A percentile compares a stretch with the other conserved stretches of the same genome.
phyloP scores from a whole-genome alignment of 345 rosid genomes.

The Eucalyptus microcorys region DNA sequence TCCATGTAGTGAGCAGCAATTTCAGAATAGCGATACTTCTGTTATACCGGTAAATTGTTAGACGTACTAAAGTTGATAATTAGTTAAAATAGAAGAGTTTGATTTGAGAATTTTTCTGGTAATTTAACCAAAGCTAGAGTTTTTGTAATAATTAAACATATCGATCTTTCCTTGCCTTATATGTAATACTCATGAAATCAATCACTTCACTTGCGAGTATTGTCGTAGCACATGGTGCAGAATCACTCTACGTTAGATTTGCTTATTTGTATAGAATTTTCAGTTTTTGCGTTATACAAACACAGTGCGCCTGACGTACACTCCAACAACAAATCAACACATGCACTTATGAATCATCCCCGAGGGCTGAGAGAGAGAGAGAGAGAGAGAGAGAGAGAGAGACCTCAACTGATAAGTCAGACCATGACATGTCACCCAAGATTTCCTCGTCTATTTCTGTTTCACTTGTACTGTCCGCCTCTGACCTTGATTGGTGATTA shows the following conservation, averaged over 20 bases:
- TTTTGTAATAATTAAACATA: not conserved
- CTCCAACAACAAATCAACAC: too few species aligned
- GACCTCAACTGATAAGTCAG: not conserved
- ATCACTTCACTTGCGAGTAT: not conserved
- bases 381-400: not conserved
- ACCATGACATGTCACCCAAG: not conserved
- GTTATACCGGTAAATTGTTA: too few species aligned
- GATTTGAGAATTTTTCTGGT: too few species aligned
- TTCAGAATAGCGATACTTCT: rapidly evolving
- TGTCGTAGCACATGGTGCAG: not conserved
- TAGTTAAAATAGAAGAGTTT: too few species aligned
- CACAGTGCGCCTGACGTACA: rapidly evolving
- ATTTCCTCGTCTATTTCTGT: too few species aligned
- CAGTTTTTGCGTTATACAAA: not conserved
- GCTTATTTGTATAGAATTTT: too few species aligned
- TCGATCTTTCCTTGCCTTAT: not conserved
- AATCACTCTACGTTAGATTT: not conserved
- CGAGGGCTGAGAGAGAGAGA: not conserved
- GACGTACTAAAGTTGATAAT: too few species aligned
- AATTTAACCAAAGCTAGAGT: too few species aligned
- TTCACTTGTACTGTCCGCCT: too few species aligned
- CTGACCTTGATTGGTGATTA: too few species aligned
- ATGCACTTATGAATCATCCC: too few species aligned
- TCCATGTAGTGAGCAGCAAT: rapidly evolving
- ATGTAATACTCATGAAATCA: not conserved